phyloP scores from a whole-genome alignment of 2,329 filamentous ascomycete species.

The Pyrenophora seminiperda region DNA sequence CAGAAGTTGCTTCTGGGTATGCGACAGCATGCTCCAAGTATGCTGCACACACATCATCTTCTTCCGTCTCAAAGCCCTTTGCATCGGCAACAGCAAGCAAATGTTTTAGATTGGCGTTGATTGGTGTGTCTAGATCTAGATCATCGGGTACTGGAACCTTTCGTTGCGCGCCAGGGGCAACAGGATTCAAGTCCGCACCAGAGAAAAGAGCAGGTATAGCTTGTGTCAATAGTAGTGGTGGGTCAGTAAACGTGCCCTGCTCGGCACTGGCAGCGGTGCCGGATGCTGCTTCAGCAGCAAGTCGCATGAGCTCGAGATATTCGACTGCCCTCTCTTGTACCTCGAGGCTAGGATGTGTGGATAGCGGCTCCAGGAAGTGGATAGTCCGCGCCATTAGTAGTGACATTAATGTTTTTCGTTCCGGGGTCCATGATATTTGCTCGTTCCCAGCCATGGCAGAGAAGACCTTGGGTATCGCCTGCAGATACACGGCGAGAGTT shows the following conservation, averaged over 20 bases:
- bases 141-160: slow-evolving; percentile 81
- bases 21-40: slow-evolving; percentile 51
- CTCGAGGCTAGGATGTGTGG: slow-evolving; percentile 83
- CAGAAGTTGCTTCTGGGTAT: slow-evolving; percentile 20
- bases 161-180: slow-evolving; percentile 78
- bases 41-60: slow-evolving; percentile 54
- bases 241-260: slow-evolving; percentile 71
- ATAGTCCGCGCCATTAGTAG: slow-evolving; percentile 82
- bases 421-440: slow-evolving; percentile 69
- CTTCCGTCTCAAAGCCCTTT: slow-evolving; percentile 50
- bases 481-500: slow-evolving; percentile 78
- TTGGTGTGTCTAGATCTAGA: slow-evolving; percentile 79
- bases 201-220: slow-evolving; percentile 87
- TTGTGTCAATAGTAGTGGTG: slow-evolving; percentile 84
- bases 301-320: slow-evolving; percentile 84
- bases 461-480: slow-evolving; percentile 86
- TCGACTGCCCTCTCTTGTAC: slow-evolving; percentile 95
- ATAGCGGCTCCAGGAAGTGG: slow-evolving; percentile 78
- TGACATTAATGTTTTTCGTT: slow-evolving; percentile 74
- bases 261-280: slow-evolving; percentile 63
- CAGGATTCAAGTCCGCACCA: slow-evolving; percentile 89
- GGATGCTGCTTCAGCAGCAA: slow-evolving; percentile 80
- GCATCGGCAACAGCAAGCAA: slow-evolving; percentile 64
- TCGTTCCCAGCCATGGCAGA: slow-evolving; percentile 70
- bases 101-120: slow-evolving; percentile 73